These are phyloP conservation scores for Paramecium sonneborni DNA, from an alignment of 73 alveolate genomes.

Conservation along the genomic window DNA sequence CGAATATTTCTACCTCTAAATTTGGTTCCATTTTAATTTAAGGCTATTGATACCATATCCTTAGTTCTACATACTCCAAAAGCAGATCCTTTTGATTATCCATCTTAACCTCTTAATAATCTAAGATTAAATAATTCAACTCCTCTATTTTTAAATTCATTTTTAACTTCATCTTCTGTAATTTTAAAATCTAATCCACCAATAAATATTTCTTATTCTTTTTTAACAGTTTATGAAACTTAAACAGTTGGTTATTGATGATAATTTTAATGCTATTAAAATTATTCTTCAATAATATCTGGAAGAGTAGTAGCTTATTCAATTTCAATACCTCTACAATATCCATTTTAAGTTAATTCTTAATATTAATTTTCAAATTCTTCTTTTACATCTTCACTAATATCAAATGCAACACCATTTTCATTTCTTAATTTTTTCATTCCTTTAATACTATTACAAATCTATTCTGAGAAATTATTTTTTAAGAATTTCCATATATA, in stretches of 20 bases:
- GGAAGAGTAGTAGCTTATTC: constrained; percentile 42
- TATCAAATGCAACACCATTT: constrained; percentile 56
- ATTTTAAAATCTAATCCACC: constrained; percentile 62
- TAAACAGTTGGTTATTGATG: background rate
- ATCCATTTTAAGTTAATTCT: background rate
- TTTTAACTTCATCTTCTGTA: background rate
- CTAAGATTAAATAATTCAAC: constrained; percentile 48
- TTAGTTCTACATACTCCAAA: constrained; percentile 54
- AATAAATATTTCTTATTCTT: constrained; percentile 65
- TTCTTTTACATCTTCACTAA: constrained; percentile 65
- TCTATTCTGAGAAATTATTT: constrained; percentile 48
- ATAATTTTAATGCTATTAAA: background rate
- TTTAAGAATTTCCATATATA: constrained; percentile 61
- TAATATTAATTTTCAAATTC: constrained; percentile 30
- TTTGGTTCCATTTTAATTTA: constrained; percentile 44
- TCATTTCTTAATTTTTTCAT: constrained; percentile 50
- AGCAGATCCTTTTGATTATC: constrained; percentile 55
- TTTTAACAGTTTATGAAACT: constrained; percentile 29
- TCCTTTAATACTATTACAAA: constrained; percentile 39
- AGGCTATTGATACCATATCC: constrained; percentile 47
- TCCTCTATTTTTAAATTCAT: constrained; percentile 25
- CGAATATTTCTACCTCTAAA: constrained; percentile 55
- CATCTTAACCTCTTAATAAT: constrained; percentile 64
- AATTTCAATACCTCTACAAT: constrained; percentile 15
- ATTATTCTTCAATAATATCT: constrained; percentile 47